Conservation (phyloP, 2,329 filamentous ascomycete species). For the Didymella keratinophila region DNA sequence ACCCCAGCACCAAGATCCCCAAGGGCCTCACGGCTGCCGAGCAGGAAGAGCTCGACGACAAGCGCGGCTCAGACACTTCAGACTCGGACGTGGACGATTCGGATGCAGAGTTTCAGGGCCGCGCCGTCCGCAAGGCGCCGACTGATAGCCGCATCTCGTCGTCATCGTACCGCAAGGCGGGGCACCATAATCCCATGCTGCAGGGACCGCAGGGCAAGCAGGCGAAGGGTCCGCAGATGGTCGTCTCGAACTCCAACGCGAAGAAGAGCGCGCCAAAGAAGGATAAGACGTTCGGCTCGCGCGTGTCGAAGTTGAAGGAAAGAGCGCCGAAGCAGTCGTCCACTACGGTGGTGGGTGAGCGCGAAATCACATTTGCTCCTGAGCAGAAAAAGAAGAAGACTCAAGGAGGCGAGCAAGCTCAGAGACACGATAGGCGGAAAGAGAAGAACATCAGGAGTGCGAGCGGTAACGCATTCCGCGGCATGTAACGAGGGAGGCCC, state of each 20-base stretch:
- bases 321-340: constrained; percentile 27
- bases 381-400: constrained; percentile 55
- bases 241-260: constrained; percentile 59
- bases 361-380: constrained; percentile 77
- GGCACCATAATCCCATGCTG: constrained; percentile 54
- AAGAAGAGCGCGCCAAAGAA: constrained; percentile 53
- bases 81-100: constrained; percentile 28
- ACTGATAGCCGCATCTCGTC: constrained; percentile 64
- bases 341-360: constrained; percentile 58
- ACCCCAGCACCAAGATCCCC: constrained; percentile 76
- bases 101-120: not conserved
- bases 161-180: constrained; percentile 67
- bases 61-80: constrained; percentile 45
- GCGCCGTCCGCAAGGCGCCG: constrained; percentile 36
- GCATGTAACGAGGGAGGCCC: constrained; percentile 56
- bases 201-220: constrained; percentile 27
- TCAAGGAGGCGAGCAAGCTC: constrained; percentile 40
- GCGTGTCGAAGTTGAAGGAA: constrained; percentile 55
- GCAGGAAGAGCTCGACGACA: constrained; percentile 62
- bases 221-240: constrained; percentile 55
- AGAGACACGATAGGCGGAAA: constrained; percentile 51
- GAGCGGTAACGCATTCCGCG: constrained; percentile 77
- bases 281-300: constrained; percentile 65
- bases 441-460: constrained; percentile 71
- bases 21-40: constrained; percentile 66